Evolutionary conservation across 257 asterid species (phyloP).

Genomic region (Petrea volubilis): DNA sequence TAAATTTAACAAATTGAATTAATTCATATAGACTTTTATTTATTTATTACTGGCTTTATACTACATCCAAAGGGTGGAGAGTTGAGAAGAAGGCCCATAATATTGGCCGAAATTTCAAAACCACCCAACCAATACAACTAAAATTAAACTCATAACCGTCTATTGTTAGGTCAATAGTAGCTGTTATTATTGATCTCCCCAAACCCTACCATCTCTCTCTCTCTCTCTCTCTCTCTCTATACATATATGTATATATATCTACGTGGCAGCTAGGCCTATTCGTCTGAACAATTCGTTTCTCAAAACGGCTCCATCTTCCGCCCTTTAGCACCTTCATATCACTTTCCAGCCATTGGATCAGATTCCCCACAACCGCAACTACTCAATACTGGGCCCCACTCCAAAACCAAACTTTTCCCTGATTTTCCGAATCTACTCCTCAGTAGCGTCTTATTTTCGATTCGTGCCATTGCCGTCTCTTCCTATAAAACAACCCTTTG

Average conservation of each 20-base stretch:
- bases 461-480: slow-evolving; percentile 20
- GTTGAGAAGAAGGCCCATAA: neutral
- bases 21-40: no score
- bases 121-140: neutral
- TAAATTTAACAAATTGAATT: no score
- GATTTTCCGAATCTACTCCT: slow-evolving; percentile 27
- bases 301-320: slow-evolving; percentile 28
- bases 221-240: no score
- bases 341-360: slow-evolving; percentile 34
- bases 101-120: neutral
- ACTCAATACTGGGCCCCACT: slow-evolving; percentile 19
- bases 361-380: slow-evolving; percentile 12
- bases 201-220: slow-evolving; percentile 8
- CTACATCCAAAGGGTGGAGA: slow-evolving; percentile 29
- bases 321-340: slow-evolving; percentile 12
- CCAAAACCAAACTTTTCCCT: slow-evolving; percentile 17
- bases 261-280: slow-evolving; percentile 26
- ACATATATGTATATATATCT: neutral
- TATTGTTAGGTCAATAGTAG: slow-evolving; percentile 15
- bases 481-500: slow-evolving; percentile 59
- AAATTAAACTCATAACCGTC: neutral
- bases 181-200: slow-evolving; percentile 2
- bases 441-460: slow-evolving; percentile 16
- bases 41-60: slow-evolving; percentile 20
- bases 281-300: slow-evolving; percentile 7